These are phyloP conservation scores for Candida sanyaensis DNA, from an alignment of 1,139 yeast genomes.

Conservation along the genomic window DNA sequence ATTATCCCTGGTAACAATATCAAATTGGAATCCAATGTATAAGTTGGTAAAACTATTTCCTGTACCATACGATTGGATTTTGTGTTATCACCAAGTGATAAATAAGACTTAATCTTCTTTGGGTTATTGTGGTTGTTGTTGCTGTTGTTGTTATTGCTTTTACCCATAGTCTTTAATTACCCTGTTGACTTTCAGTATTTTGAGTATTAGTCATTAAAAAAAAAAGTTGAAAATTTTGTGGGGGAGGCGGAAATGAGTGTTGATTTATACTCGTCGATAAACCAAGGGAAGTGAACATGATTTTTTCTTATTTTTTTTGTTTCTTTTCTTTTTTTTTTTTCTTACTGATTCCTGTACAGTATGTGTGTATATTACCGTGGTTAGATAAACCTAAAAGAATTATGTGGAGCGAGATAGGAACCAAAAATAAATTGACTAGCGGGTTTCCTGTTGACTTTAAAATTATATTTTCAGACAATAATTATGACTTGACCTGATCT, in stretches of 20 bases:
- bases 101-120: no score
- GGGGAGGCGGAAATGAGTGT: background rate
- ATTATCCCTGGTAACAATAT: conserved; percentile 63
- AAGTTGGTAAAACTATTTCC: conserved; percentile 33
- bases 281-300: conserved; percentile 1
- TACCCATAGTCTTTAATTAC: background rate
- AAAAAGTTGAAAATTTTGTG: background rate
- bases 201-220: background rate
- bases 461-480: no score
- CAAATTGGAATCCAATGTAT: conserved; percentile 45
- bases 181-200: background rate
- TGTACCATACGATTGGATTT: conserved; percentile 8
- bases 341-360: no score
- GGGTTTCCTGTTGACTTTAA: no score
- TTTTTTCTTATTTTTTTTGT: background rate
- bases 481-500: no score
- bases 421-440: no score
- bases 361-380: no score
- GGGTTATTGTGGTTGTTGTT: background rate
- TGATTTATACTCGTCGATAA: background rate
- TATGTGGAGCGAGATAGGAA: no score
- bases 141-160: background rate
- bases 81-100: background rate
- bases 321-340: no score
- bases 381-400: no score